Conservation (phyloP, 1,284 basidiomycete genomes). For the Ustilago loliicola region DNA sequence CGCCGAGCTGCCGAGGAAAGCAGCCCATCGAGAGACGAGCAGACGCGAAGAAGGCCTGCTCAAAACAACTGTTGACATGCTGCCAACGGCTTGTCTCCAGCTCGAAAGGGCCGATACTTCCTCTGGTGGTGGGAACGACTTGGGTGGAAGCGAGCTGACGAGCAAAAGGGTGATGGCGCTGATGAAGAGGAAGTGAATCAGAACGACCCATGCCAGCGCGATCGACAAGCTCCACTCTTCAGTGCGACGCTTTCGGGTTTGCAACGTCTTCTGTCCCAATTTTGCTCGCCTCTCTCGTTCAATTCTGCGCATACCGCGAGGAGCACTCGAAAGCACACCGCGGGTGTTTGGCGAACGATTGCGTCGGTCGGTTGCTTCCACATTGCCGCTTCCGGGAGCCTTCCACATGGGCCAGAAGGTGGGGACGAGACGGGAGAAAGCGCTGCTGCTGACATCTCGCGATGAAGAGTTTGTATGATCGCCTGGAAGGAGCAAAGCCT, state of each 20-base stretch:
- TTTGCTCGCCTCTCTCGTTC: conserved; percentile 42
- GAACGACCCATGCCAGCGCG: conserved; percentile 79
- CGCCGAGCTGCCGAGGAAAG: conserved; percentile 86
- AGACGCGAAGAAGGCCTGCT: conserved; percentile 56
- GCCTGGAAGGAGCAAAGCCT: conserved; percentile 15
- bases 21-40: conserved; percentile 77
- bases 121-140: conserved; percentile 45
- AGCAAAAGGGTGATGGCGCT: conserved; percentile 35
- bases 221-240: conserved; percentile 83
- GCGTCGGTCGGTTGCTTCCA: conserved; percentile 6
- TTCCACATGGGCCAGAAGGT: conserved; percentile 69
- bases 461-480: conserved; percentile 15
- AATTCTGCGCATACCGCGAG: conserved; percentile 42
- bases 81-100: conserved; percentile 23
- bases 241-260: conserved; percentile 70
- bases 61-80: conserved; percentile 12
- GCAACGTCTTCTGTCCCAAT: conserved; percentile 18
- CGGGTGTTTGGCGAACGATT: conserved; percentile 9
- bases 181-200: conserved; percentile 75
- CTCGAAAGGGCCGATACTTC: conserved; percentile 32
- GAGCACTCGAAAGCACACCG: conserved; percentile 33
- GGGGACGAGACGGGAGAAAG: conserved; percentile 60
- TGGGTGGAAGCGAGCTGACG: conserved; percentile 30
- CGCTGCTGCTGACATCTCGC: conserved; percentile 58
- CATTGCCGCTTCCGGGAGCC: conserved; percentile 38